Evolutionary conservation across 257 asterid species (phyloP).

Genomic region (Voacanga thouarsii): DNA sequence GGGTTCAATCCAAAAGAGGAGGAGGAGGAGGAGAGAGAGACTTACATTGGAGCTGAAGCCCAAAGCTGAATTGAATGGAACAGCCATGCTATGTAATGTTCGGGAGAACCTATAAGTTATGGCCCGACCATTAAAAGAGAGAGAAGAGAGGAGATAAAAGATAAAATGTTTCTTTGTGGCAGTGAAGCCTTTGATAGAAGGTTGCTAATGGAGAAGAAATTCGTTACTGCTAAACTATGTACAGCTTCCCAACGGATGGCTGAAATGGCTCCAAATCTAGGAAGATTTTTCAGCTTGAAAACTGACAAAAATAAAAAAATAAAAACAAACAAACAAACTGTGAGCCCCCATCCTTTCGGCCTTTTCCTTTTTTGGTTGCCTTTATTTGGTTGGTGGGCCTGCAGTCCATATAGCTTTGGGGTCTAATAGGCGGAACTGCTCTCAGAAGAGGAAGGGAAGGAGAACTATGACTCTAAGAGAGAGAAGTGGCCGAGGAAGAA

Average conservation of each 20-base stretch:
- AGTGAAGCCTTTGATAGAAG: neutral
- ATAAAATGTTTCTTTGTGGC: neutral
- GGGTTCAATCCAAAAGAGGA: neutral
- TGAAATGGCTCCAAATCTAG: neutral
- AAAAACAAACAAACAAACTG: too few relatives aligned
- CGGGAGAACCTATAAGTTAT: neutral
- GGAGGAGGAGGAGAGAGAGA: conserved; percentile 17
- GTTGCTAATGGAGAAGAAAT: neutral
- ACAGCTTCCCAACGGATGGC: neutral
- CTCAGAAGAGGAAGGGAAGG: too few relatives aligned
- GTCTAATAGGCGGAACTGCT: too few relatives aligned
- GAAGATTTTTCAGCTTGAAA: neutral
- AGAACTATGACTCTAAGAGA: too few relatives aligned
- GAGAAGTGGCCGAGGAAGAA: too few relatives aligned
- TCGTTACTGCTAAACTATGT: neutral
- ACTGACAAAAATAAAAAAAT: too few relatives aligned
- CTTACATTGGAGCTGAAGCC: conserved; percentile 47
- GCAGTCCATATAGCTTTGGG: too few relatives aligned
- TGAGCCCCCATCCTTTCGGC: too few relatives aligned
- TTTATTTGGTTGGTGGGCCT: too few relatives aligned
- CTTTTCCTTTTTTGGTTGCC: too few relatives aligned
- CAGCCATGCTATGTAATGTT: conserved; percentile 36
- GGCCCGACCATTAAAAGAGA: conserved; percentile 1
- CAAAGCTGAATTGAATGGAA: conserved; percentile 51
- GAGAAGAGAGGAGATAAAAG: neutral